Evolutionary conservation across 2,329 filamentous ascomycete species (phyloP), one percentile per base, ranked within the genome.

Genomic region (Beauveria sp.): DNA sequence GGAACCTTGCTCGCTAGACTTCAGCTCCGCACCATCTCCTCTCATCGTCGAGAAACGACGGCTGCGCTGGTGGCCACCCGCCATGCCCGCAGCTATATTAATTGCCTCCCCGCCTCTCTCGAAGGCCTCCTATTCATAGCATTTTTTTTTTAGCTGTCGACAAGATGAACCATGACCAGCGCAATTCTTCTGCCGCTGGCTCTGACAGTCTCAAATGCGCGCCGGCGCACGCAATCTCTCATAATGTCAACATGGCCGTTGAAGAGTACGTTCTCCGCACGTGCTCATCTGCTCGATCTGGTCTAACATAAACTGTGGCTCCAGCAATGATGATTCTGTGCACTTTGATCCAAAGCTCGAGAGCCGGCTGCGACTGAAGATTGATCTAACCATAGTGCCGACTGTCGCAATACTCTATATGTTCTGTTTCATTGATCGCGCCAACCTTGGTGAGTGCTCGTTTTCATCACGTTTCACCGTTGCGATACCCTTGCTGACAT

Each of bases 381-480:
- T 90, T 53, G 88, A 90, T 67, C 66, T 88, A 6, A 82, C 77
- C 66, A 82, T 89, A 50, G 77, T 90, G 0, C 88, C 88, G 0
- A 88, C 84, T 0, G 86, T 89, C 0, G 75, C 86, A 0, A 62
- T 89, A 0, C 74, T 90, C 3, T 90, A 90, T 67, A 78, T 90
- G 0, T 89, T 90, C 68, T 89, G 87, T 73, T 90, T 89, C 72
- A 89, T 90, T 65, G 88, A 90, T 67, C 80, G 88, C n/a, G 85
- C 87, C 26, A 90, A 90, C 64, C 87, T 91, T 43, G 88, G 87
- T 86, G 69, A 68, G 75, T 65, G 8, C 50, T 20, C n/a, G 16
- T 16, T 12, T 3, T 5, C 22, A 20, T 6, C 5, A 5, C 34
- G 6, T 16, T 18, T 5, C 3, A 24, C 38, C 10, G 10, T 24